Base-by-base conservation (phyloP, 768 basidiomycete genomes). In the Panaeolus papilionaceus region DNA sequence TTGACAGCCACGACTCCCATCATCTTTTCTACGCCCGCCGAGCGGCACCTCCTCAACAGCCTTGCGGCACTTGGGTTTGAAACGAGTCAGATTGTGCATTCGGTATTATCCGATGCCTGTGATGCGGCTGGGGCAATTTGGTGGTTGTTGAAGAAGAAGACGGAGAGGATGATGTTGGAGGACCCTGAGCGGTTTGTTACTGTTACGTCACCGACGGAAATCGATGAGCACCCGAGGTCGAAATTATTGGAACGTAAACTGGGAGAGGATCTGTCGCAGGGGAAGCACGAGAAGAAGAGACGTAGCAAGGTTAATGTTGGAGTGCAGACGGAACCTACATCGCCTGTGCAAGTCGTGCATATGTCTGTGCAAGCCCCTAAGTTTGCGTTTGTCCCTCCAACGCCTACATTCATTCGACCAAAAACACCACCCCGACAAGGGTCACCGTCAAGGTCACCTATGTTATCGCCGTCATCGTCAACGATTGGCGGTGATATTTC, bases 101-200 rank as follows among this genome's bases (percentile, higher is more conserved):
- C 92, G 0, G 98, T 99, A 12, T 83, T 93, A 58, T 90, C 86
- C 37, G 89, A 98, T 78, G 97, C 97, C 0, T 99, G 97, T 73
- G 97, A 99, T 78, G 87, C 93, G 0, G 86, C 92, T 12, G 92
- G 95, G 9, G 94, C 96, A 1, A 79, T 94, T 8, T 99, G 96
- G 96, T 99, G 98, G 98, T 94, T 97, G 86, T 81, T 98, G 62
- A 92, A 89, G 77, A 87, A 89, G 76, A 96, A 90, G 73, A 87
- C 89, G 20, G 95, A 87, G 82, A 88, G 79, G 70, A 86, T 83
- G 54, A 83, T 82, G 10, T 23, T 75, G 14, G 83, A 83, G 28
- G 81, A 80, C 28, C 70, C 67, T 20, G 69, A 69, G 38, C 69
- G 68, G 26, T 42, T 45, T 45, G 66, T 67, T 14, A 61, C 71